Base-by-base conservation (phyloP, 257 asterid genomes). In the Ilex aquifolium region DNA sequence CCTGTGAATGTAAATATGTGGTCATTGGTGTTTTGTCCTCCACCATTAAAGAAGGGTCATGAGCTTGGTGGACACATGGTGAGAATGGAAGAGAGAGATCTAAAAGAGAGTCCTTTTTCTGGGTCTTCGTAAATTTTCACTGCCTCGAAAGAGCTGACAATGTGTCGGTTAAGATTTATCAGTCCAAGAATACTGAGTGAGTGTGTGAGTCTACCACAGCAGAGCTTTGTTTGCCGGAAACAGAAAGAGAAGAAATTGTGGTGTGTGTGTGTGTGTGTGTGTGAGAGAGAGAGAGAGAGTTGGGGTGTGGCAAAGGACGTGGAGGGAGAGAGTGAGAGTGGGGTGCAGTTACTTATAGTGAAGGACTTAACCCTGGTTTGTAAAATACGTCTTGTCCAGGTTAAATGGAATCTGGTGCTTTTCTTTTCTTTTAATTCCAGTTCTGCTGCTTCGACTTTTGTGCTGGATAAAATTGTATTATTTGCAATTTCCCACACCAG, bases 341-440 rank as follows among this genome's bases (percentile, higher is more conserved):
- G 57, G 65, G 50, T 11, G 65, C 12, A 64, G 53, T 48, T 60
- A 52, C 62, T 49, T 44, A 2, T 32, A 61, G n/a, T 32, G 21
- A 10, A 7, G 30, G 44, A n/a, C 31, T 63, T 58, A 63, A 52
- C 65, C 70, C 21, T 52, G 63, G 63, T 60, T 71, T 53, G 48
- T 59, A 44, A 63, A 59, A 44, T 50, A 4, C 10, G 61, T 67
- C 32, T 40, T 53, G 61, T 67, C 64, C 39, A 13, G 66, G 72
- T 68, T 72, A 70, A 69, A 69, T 63, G 78, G 81, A 72, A 76
- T 76, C 80, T 76, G 61, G 60, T 51, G 30, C 54, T 62, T 51
- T 53, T 74, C 58, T 44, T 57, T 21, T 21, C 27, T 1, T 21
- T 21, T 21, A 21, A 57, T 13, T 40, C 63, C 70, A 9, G 52